A percentile compares a stretch with the other conserved stretches of the same genome.
Evolutionary conservation across 1,284 basidiomycete species (phyloP).

Genomic region (Bondarzewia mesenterica): DNA sequence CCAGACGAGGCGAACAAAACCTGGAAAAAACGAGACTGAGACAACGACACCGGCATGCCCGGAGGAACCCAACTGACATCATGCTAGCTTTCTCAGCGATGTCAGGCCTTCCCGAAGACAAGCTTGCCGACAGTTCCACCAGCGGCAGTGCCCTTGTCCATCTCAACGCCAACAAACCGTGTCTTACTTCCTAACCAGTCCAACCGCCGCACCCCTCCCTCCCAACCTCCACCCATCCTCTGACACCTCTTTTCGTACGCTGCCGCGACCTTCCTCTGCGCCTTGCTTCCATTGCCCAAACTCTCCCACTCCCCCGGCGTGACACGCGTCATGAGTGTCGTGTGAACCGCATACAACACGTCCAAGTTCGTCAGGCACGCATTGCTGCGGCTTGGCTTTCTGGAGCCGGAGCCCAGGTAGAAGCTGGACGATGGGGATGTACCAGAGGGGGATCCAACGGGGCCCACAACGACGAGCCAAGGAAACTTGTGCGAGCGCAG

Average conservation of each 20-base stretch:
- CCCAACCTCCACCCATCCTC: constrained; percentile 57
- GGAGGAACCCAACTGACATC: neutral
- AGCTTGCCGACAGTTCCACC: constrained; percentile 35
- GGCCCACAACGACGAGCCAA: constrained; percentile 46
- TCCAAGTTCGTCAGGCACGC: constrained; percentile 51
- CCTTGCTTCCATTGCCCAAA: constrained; percentile 43
- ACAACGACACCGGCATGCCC: neutral
- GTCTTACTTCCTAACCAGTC: constrained; percentile 63
- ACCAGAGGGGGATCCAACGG: constrained; percentile 18
- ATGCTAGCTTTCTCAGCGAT: no score
- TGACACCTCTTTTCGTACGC: constrained; percentile 58
- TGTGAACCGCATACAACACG: constrained; percentile 51
- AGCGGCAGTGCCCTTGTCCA: constrained; percentile 37
- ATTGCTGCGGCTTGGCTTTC: constrained; percentile 15
- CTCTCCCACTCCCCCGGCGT: constrained; percentile 58
- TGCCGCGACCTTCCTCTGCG: constrained; percentile 45
- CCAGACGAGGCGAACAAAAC: neutral
- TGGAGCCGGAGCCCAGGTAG: constrained; percentile 19
- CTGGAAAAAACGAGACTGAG: neutral
- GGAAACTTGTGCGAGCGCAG: constrained; percentile 52
- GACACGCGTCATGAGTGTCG: constrained; percentile 45
- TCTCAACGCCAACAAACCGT: constrained; percentile 51
- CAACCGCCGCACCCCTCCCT: constrained; percentile 53
- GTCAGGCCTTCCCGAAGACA: constrained; percentile 36
- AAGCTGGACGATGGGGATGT: constrained; percentile 9